Conservation (phyloP, 2,329 filamentous ascomycete genomes). For the Penicillium frequentans region DNA sequence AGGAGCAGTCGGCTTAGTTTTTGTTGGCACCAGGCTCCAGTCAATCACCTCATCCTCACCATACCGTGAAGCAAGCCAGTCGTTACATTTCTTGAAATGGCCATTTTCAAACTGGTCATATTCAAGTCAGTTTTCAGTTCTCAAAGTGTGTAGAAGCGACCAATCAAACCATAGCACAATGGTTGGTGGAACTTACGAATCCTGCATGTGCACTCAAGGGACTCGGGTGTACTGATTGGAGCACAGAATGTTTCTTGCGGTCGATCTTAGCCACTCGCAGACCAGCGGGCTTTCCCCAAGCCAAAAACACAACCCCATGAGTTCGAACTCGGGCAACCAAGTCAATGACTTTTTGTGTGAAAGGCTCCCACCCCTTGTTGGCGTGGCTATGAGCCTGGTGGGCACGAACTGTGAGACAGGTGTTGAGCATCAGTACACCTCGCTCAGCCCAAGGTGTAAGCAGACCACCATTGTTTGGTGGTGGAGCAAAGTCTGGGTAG, state of each 20-base stretch:
- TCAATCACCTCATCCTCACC: constrained; percentile 79
- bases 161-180: not conserved
- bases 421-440: constrained; percentile 91
- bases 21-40: constrained; percentile 65
- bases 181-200: constrained; percentile 58
- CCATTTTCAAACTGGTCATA: constrained; percentile 40
- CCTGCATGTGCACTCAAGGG: constrained; percentile 82
- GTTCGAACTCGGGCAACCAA: constrained; percentile 74
- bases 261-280: constrained; percentile 76
- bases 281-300: constrained; percentile 85
- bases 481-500: constrained; percentile 75
- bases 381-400: constrained; percentile 85
- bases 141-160: not conserved
- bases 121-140: not conserved
- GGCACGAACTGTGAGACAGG: constrained; percentile 87
- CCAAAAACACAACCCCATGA: constrained; percentile 87
- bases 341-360: constrained; percentile 91
- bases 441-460: constrained; percentile 92
- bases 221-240: constrained; percentile 87
- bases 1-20: constrained; percentile 13
- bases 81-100: constrained; percentile 51
- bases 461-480: constrained; percentile 75
- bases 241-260: constrained; percentile 71
- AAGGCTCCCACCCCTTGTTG: constrained; percentile 85
- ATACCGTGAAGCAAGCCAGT: constrained; percentile 76